A percentile compares a stretch with the other conserved stretches of the same genome.
Evolutionary conservation across 139 green algal species (phyloP).

Genomic region (Chlorella sp.): DNA sequence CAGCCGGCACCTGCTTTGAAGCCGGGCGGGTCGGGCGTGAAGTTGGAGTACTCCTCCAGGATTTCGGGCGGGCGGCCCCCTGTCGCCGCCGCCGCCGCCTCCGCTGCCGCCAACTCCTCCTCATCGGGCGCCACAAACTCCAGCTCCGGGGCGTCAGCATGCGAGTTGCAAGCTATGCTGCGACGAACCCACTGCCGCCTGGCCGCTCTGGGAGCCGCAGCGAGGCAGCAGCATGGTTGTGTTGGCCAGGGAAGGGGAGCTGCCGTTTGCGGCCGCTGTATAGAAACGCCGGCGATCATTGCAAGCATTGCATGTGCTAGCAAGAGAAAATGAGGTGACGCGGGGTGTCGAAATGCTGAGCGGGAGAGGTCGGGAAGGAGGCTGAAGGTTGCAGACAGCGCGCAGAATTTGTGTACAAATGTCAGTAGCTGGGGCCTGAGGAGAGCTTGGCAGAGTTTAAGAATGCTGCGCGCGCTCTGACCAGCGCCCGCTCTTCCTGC

Average conservation of each 20-base stretch:
- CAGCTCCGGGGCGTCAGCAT: background rate
- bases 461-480: background rate
- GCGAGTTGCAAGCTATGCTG: background rate
- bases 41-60: slow-evolving; percentile 21
- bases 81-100: background rate
- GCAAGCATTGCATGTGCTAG: background rate
- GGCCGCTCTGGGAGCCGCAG: background rate
- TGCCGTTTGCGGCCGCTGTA: background rate
- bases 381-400: too few relatives aligned
- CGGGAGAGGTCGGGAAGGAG: too few relatives aligned
- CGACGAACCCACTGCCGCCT: background rate
- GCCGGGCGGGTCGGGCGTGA: slow-evolving; percentile 12
- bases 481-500: too few relatives aligned
- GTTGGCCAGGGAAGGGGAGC: background rate
- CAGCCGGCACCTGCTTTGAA: background rate
- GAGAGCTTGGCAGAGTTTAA: background rate
- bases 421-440: too few relatives aligned
- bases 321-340: background rate
- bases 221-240: background rate
- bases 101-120: background rate
- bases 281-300: background rate
- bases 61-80: background rate
- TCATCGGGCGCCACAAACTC: background rate
- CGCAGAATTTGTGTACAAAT: too few relatives aligned
- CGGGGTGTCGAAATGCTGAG: background rate